Conservation (phyloP, 768 basidiomycete genomes). For the Candolleomyces efflorescens region DNA sequence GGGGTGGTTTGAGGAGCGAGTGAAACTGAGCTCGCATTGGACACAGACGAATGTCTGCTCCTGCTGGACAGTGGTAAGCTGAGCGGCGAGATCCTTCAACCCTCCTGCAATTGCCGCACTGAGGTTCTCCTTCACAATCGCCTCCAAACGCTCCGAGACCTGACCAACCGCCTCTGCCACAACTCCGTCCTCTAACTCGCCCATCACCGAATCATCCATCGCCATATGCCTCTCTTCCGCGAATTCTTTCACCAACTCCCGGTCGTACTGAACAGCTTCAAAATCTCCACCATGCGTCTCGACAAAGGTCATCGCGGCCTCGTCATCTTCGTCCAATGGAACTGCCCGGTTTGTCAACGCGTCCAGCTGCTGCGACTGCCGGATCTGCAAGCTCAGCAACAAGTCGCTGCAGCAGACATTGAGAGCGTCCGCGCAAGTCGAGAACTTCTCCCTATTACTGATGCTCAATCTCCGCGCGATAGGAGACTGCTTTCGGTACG, state of each 20-base stretch:
- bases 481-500: constrained; percentile 33
- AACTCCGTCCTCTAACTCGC: constrained; percentile 29
- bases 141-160: constrained; percentile 27
- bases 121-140: constrained; percentile 28
- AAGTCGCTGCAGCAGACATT: constrained; percentile 33
- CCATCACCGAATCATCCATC: constrained; percentile 38
- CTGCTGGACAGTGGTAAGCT: constrained; percentile 28
- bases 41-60: constrained; percentile 35
- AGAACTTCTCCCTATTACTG: constrained; percentile 34
- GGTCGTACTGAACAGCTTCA: constrained; percentile 29
- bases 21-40: constrained; percentile 35
- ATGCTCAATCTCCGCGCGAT: constrained; percentile 34
- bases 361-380: constrained; percentile 33
- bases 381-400: constrained; percentile 38
- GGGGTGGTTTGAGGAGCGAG: constrained; percentile 30
- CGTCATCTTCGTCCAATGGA: constrained; percentile 33
- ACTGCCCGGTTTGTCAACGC: constrained; percentile 29
- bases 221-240: constrained; percentile 29
- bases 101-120: constrained; percentile 30
- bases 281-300: constrained; percentile 30
- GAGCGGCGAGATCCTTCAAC: constrained; percentile 29
- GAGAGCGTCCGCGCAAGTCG: constrained; percentile 24
- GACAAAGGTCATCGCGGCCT: constrained; percentile 31
- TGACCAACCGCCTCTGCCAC: constrained; percentile 30
- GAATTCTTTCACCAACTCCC: constrained; percentile 34